Evolutionary conservation across 2,329 filamentous ascomycete species (phyloP).

Genomic region (Cladophialophora chaetospira): DNA sequence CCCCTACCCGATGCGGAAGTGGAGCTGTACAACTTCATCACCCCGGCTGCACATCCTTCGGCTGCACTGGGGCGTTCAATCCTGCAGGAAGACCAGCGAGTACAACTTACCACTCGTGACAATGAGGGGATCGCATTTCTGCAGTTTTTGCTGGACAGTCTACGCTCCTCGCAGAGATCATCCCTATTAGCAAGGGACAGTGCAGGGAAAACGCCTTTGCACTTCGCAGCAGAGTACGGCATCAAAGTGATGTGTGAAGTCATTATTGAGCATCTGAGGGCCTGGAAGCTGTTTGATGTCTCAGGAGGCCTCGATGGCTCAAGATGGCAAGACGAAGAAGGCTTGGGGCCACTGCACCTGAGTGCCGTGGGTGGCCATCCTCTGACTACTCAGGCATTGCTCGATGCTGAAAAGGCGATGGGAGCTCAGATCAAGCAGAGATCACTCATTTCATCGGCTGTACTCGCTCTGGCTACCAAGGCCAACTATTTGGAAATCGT

Average conservation of each 20-base stretch:
- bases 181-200: slow-evolving; percentile 72
- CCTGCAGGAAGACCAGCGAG: slow-evolving; percentile 65
- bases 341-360: slow-evolving; percentile 86
- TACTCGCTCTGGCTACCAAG: slow-evolving; percentile 83
- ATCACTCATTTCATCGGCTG: slow-evolving; percentile 81
- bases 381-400: slow-evolving; percentile 76
- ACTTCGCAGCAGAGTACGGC: slow-evolving; percentile 93
- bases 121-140: slow-evolving; percentile 75
- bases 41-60: slow-evolving; percentile 71
- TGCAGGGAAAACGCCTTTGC: slow-evolving; percentile 80
- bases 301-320: slow-evolving; percentile 82
- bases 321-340: slow-evolving; percentile 90
- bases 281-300: slow-evolving; percentile 84
- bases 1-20: slow-evolving; percentile 52
- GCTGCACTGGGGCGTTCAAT: slow-evolving; percentile 63
- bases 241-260: slow-evolving; percentile 88
- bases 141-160: slow-evolving; percentile 63
- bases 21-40: slow-evolving; percentile 72
- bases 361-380: slow-evolving; percentile 90
- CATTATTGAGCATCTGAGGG: slow-evolving; percentile 83
- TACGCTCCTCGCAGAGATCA: slow-evolving; percentile 67
- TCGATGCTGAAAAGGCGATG: slow-evolving; percentile 78
- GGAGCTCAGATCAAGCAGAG: slow-evolving; percentile 63
- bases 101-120: slow-evolving; percentile 63
- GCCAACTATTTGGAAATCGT: slow-evolving; percentile 85